Conservation (phyloP, 2,329 filamentous ascomycete species). For the Setomelanomma holmii region DNA sequence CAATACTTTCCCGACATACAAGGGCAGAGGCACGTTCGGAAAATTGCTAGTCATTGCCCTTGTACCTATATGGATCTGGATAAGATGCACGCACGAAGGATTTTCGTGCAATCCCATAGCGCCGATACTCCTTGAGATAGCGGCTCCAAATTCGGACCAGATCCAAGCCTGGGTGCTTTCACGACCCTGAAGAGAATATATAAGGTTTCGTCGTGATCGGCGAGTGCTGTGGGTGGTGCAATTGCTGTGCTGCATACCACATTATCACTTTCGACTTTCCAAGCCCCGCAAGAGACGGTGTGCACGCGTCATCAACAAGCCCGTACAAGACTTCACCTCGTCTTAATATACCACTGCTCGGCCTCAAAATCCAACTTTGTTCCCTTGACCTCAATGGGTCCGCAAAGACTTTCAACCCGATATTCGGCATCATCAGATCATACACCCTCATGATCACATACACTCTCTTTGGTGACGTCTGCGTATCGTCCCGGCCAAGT, state of each 20-base stretch:
- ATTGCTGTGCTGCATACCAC: no score
- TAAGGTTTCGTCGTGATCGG: no score
- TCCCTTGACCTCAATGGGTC: constrained; percentile 12
- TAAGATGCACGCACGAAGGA: not conserved
- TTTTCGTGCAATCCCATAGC: no score
- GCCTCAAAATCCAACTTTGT: constrained; percentile 9
- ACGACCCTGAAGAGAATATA: no score
- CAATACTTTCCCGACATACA: not conserved
- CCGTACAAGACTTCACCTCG: no score
- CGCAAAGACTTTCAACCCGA: constrained; percentile 10
- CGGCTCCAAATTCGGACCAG: no score
- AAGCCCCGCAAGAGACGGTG: no score
- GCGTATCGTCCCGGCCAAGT: constrained; percentile 63
- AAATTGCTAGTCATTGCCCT: not conserved
- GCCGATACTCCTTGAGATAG: no score
- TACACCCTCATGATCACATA: constrained; percentile 16
- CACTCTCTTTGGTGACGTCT: constrained; percentile 56
- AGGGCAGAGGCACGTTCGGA: not conserved
- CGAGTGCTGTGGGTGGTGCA: no score
- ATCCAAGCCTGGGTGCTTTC: no score
- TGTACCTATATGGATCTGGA: not conserved
- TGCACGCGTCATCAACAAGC: no score
- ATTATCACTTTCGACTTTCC: no score
- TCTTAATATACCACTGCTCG: constrained; percentile 10
- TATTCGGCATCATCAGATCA: constrained; percentile 5